These are phyloP conservation scores for Euptelea pleiosperma DNA, from an alignment of 164 flowering plant genomes.

Conservation along the genomic window DNA sequence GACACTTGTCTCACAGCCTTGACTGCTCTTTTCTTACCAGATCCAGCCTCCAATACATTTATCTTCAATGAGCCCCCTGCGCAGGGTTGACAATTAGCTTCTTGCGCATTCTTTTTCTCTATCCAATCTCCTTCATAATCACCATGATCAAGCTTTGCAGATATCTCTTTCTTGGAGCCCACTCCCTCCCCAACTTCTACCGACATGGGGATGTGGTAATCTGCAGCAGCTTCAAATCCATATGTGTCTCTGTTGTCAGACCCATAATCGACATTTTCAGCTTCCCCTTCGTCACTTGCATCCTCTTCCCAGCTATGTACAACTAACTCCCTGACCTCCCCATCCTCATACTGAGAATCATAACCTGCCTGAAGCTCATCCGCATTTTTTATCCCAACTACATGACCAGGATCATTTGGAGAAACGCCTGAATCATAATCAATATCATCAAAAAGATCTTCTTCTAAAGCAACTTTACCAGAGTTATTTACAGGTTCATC, in stretches of 20 bases:
- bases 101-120: slow-evolving; percentile 12
- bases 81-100: slow-evolving; percentile 3
- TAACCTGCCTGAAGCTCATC: slow-evolving; percentile 40
- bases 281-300: slow-evolving; percentile 41
- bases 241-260: slow-evolving; percentile 36
- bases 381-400: slow-evolving; percentile 12
- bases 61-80: neutral
- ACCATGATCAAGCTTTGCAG: slow-evolving; percentile 11
- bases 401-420: slow-evolving; percentile 24
- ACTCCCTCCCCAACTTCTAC: slow-evolving; percentile 24
- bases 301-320: slow-evolving; percentile 45
- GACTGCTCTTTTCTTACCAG: slow-evolving; percentile 7
- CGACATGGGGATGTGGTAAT: slow-evolving; percentile 17
- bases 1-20: slow-evolving; percentile 6
- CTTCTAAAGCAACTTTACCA: slow-evolving; percentile 12
- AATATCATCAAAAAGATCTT: slow-evolving; percentile 19
- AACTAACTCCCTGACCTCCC: slow-evolving; percentile 58
- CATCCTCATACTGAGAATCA: slow-evolving; percentile 77
- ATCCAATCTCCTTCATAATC: slow-evolving; percentile 12
- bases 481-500: slow-evolving; percentile 18
- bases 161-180: slow-evolving; percentile 22
- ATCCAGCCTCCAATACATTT: slow-evolving; percentile 5
- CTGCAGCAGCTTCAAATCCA: slow-evolving; percentile 25
- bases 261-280: slow-evolving; percentile 62
- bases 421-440: slow-evolving; percentile 32